Evolutionary conservation across 2,329 filamentous ascomycete genomes (phyloP).

Genomic region (Lasiodiplodia theobromae): DNA sequence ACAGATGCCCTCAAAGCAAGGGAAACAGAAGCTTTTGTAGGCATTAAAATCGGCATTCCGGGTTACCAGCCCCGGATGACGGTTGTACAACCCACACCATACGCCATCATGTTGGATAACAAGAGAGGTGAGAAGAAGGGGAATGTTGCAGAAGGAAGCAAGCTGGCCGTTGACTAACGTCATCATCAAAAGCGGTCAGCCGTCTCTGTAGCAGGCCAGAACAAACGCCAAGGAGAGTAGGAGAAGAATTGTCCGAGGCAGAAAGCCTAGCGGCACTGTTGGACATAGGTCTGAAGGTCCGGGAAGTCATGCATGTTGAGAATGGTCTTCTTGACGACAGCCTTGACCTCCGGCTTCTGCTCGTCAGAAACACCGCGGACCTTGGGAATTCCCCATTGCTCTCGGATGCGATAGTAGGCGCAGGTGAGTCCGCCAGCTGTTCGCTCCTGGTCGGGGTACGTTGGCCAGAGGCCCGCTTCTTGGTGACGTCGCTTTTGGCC

Average conservation of each 20-base stretch:
- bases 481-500: conserved; percentile 28
- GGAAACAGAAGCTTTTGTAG: conserved; percentile 10
- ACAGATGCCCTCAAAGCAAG: not conserved
- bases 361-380: conserved; percentile 29
- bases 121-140: not conserved
- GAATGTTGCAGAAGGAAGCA: not conserved
- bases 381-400: conserved; percentile 29
- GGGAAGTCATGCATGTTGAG: conserved; percentile 28
- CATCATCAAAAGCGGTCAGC: not conserved
- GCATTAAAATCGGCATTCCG: not conserved
- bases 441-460: conserved; percentile 28
- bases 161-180: not conserved
- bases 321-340: conserved; percentile 19
- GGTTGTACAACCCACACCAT: not conserved
- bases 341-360: conserved; percentile 26
- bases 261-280: not conserved
- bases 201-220: not conserved
- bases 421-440: conserved; percentile 26
- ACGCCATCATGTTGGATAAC: not conserved
- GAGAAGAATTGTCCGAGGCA: not conserved
- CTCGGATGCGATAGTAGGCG: conserved; percentile 30
- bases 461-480: conserved; percentile 25
- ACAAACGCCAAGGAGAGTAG: not conserved
- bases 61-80: conserved; percentile 14
- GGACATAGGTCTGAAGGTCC: conserved; percentile 17